Evolutionary conservation across 129 eudicot species (phyloP).

Genomic region (Tanacetum coccineum): DNA sequence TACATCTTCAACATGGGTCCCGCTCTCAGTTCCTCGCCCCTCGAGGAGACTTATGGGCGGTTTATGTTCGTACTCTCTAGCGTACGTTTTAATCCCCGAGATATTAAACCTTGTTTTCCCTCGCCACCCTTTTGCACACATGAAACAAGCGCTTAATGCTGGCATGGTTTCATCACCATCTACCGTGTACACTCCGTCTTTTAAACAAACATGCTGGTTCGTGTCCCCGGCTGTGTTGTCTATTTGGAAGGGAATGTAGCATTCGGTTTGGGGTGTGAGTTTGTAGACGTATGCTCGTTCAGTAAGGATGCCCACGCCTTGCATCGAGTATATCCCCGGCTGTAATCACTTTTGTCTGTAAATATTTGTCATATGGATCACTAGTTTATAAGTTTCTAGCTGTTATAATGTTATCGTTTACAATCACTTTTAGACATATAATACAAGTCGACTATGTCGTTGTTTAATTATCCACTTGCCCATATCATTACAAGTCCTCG

Average conservation of each 20-base stretch:
- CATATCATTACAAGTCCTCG: too few species aligned
- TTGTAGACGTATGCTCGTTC: conserved; percentile 84
- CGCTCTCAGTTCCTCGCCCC: conserved; percentile 96
- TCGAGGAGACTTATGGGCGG: conserved; percentile 83
- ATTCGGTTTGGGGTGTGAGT: conserved; percentile 52
- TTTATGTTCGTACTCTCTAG: conserved; percentile 78
- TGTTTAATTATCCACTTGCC: too few species aligned
- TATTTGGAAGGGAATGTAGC: conserved; percentile 84
- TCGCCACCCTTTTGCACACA: conserved; percentile 98
- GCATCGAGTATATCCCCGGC: conserved; percentile 72
- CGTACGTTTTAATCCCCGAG: conserved; percentile 61
- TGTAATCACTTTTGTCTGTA: too few species aligned
- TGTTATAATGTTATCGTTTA: too few species aligned
- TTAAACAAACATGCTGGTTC: conserved; percentile 44
- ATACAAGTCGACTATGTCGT: too few species aligned
- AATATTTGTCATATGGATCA: too few species aligned
- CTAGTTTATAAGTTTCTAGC: too few species aligned
- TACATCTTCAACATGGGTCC: conserved; percentile 86
- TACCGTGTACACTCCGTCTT: conserved; percentile 65
- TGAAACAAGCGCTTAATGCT: conserved; percentile 74
- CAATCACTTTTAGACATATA: too few species aligned
- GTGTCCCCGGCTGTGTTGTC: conserved; percentile 61
- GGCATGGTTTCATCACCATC: conserved; percentile 99
- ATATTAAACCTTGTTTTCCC: conserved; percentile 90
- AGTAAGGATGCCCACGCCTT: conserved; percentile 84